A percentile compares a stretch with the other conserved stretches of the same genome.
Conservation (phyloP, 139 green algal genomes). For the Dunaliella primolecta region DNA sequence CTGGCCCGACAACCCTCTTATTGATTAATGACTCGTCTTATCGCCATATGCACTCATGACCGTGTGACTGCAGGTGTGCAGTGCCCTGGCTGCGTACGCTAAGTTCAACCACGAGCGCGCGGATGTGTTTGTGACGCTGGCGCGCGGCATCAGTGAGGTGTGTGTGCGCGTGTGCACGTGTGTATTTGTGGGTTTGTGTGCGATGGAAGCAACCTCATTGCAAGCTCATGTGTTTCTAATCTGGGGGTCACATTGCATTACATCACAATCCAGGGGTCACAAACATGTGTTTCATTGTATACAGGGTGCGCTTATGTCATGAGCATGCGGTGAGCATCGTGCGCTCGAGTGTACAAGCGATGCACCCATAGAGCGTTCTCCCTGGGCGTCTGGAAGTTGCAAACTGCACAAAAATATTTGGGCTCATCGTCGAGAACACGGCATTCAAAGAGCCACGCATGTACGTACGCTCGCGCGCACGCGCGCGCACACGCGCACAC, state of each 20-base stretch:
- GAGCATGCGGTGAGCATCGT: too few relatives aligned
- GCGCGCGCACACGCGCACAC: not conserved
- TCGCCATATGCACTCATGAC: too few relatives aligned
- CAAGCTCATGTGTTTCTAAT: not conserved
- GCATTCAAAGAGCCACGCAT: too few relatives aligned
- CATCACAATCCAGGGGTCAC: too few relatives aligned
- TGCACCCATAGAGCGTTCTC: too few relatives aligned
- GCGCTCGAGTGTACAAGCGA: too few relatives aligned
- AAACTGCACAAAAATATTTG: not conserved
- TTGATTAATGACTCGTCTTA: too few relatives aligned
- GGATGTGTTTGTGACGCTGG: constrained; percentile 36
- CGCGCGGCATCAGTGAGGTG: constrained; percentile 15
- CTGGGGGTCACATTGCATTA: not conserved
- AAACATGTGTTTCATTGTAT: not conserved
- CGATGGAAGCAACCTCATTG: not conserved
- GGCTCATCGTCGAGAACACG: too few relatives aligned
- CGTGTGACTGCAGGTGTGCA: constrained; percentile 19
- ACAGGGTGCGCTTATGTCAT: not conserved
- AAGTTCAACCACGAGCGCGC: constrained; percentile 44
- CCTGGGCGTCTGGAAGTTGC: not conserved
- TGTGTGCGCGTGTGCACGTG: not conserved
- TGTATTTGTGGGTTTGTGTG: not conserved
- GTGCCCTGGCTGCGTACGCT: constrained; percentile 29
- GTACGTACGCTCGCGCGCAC: not conserved
- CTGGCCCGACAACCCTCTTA: too few relatives aligned